phyloP scores from a whole-genome alignment of 2,329 filamentous ascomycete genomes.

The Fonsecaea nubica region DNA sequence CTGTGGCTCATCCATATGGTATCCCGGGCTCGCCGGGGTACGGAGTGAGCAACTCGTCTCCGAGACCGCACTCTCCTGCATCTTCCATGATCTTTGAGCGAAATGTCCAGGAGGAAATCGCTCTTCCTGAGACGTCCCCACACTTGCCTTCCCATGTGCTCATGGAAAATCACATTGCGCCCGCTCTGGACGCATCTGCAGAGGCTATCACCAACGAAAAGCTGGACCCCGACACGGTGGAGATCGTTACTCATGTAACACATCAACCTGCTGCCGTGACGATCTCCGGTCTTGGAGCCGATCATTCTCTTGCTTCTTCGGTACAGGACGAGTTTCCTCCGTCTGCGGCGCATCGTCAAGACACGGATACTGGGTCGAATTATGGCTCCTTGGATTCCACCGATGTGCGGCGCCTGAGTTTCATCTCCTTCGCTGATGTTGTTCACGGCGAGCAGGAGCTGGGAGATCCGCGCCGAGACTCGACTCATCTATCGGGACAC shows the following conservation, averaged over 20 bases:
- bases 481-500: slow-evolving; percentile 60
- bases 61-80: slow-evolving; percentile 78
- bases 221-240: slow-evolving; percentile 84
- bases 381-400: slow-evolving; percentile 78
- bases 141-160: slow-evolving; percentile 93
- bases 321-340: slow-evolving; percentile 62
- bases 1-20: slow-evolving; percentile 43
- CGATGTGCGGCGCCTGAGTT: slow-evolving; percentile 84
- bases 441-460: slow-evolving; percentile 71
- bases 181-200: slow-evolving; percentile 88
- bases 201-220: slow-evolving; percentile 87
- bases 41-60: slow-evolving; percentile 71
- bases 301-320: slow-evolving; percentile 47
- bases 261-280: slow-evolving; percentile 79
- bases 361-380: slow-evolving; percentile 70
- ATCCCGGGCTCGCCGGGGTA: slow-evolving; percentile 69
- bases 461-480: slow-evolving; percentile 61
- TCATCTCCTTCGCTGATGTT: slow-evolving; percentile 96
- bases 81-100: slow-evolving; percentile 85
- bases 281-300: slow-evolving; percentile 61
- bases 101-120: slow-evolving; percentile 81
- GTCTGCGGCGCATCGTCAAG: slow-evolving; percentile 46
- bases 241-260: slow-evolving; percentile 85
- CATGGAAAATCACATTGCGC: slow-evolving; percentile 91
- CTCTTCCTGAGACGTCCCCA: slow-evolving; percentile 73